Percentiles rank a stretch among this genome's conserved stretches.
Evolutionary conservation across 805 yeast species (phyloP).

Genomic region (Wickerhamiella alocasiicola): DNA sequence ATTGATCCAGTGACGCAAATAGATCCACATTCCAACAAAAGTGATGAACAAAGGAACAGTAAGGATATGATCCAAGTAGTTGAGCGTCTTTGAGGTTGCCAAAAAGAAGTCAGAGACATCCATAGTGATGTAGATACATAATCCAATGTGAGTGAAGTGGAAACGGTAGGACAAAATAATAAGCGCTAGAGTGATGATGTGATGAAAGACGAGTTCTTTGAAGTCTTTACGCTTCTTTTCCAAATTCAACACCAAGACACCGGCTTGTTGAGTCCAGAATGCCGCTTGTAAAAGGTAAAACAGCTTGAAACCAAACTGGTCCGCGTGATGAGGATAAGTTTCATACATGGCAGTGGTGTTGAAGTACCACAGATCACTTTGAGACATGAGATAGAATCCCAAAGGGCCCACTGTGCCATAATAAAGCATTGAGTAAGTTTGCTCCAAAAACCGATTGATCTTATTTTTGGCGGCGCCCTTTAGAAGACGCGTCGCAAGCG

Average conservation of each 20-base stretch:
- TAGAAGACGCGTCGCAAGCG: constrained; percentile 40
- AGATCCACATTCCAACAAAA: constrained; percentile 69
- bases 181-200: constrained; percentile 76
- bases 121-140: constrained; percentile 86
- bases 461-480: constrained; percentile 47
- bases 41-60: constrained; percentile 54
- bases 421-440: constrained; percentile 71
- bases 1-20: constrained; percentile 79
- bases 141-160: constrained; percentile 94
- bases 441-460: constrained; percentile 79
- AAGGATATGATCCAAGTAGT: constrained; percentile 59
- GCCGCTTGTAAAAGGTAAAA: constrained; percentile 90
- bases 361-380: constrained; percentile 79
- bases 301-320: constrained; percentile 55
- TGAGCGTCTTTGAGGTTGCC: constrained; percentile 72
- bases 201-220: constrained; percentile 83
- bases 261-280: constrained; percentile 94
- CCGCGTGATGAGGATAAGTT: constrained; percentile 71
- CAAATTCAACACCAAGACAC: constrained; percentile 65
- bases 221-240: constrained; percentile 95
- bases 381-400: constrained; percentile 80
- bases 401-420: constrained; percentile 71
- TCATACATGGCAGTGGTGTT: constrained; percentile 70
- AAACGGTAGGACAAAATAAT: constrained; percentile 81
- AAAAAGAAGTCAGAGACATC: constrained; percentile 87